Percentiles rank a stretch among this genome's conserved stretches.
These are phyloP conservation scores for Lodderomyces jiufengensis DNA, from an alignment of 1,139 yeast species.

Conservation along the genomic window DNA sequence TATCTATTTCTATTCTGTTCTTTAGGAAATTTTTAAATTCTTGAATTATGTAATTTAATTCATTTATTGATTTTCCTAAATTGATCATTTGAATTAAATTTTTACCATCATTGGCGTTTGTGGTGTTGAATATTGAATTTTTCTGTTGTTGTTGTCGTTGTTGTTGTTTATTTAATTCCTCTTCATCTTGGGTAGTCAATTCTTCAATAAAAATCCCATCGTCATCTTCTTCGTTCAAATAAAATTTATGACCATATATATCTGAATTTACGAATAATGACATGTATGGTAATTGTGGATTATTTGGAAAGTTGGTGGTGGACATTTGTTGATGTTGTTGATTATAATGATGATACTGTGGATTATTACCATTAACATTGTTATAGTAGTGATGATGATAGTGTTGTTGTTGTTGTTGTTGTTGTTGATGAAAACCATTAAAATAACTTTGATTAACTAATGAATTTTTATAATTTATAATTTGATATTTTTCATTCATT, in stretches of 20 bases:
- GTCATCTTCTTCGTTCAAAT: slow-evolving; percentile 28
- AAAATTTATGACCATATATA: slow-evolving; percentile 24
- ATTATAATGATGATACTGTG: not conserved
- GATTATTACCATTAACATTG: slow-evolving; percentile 1
- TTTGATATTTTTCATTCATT: slow-evolving; percentile 30
- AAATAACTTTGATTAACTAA: slow-evolving; percentile 3
- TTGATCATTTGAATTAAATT: slow-evolving; percentile 21
- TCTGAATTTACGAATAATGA: slow-evolving; percentile 36
- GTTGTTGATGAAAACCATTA: not conserved
- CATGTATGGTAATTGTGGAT: slow-evolving; percentile 26
- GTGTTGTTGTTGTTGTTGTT: slow-evolving; percentile 1
- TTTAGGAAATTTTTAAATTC: slow-evolving; percentile 59
- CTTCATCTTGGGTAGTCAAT: not conserved
- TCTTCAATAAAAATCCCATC: slow-evolving; percentile 14
- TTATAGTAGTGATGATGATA: slow-evolving; percentile 1
- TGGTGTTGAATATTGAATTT: no score
- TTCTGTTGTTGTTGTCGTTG: no score
- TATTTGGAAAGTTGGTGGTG: slow-evolving; percentile 4
- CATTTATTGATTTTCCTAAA: slow-evolving; percentile 64
- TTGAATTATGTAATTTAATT: slow-evolving; percentile 54
- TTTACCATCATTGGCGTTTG: slow-evolving; percentile 9
- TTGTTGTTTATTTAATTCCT: no score
- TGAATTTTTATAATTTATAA: slow-evolving; percentile 16
- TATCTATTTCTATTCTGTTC: slow-evolving; percentile 33
- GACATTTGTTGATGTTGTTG: not conserved